Evolutionary conservation across 345 rosid genomes (phyloP), one percentile per base, ranked within the genome.

Genomic region (Salix suchowensis): DNA sequence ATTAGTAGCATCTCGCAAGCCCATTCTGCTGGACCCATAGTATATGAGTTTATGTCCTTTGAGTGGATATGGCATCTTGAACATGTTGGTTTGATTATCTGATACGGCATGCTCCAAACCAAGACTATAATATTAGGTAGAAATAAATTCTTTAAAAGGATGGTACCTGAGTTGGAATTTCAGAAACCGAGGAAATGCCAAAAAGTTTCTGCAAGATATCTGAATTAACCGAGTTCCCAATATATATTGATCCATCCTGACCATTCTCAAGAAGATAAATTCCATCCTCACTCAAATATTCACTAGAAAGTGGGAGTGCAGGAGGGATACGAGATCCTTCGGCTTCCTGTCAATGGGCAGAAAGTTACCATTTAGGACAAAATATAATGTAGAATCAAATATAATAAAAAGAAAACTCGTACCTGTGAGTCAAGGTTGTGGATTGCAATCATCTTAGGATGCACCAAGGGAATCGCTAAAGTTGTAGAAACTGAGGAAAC

Each of bases 221-320:
- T 67, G 98, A 76, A 74, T 88, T 82, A 36, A 89, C 97, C 0
- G 89, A 85, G 79, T 73, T 87, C 68, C 99, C 97, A n/a, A 91
- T 73, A 83, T 92, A 96, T 79, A 93, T 88, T 78, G 91, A 83
- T 76, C 90, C 91, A 84, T 96, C 98, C 37, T 88, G 92, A 67
- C 99, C 98, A 48, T 92, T 93, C 85, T 96, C 99, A 73, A 96
- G 95, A 81, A 96, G 90, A 88, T 90, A 96, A 21, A 93, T 87
- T 82, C 98, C 99, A 48, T 87, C 92, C 67, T 91, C 94, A 14
- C 86, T 88, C 72, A 96, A 83, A 36, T 91, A 85, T 77, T 96
- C 99, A 68, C 97, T 96, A 67, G 92, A 84, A 76, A 96, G 97
- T 40, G 98, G 98, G 77, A 96, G 86, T 70, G 86, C 72, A 64